A percentile compares a stretch with the other conserved stretches of the same genome.
Conservation (phyloP, 345 rosid genomes). For the Citrus unshiu region DNA sequence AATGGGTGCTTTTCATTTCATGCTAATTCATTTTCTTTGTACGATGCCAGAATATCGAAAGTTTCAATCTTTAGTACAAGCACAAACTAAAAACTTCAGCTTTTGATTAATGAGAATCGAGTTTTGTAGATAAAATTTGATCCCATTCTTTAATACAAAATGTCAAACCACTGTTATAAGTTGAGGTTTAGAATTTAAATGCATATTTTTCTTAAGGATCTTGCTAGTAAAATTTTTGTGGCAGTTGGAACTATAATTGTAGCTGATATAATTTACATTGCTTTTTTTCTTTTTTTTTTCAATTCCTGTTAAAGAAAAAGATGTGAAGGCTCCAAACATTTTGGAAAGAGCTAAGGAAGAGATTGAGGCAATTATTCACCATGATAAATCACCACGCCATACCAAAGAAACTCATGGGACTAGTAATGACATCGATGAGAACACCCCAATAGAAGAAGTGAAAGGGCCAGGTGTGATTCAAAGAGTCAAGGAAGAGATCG, state of each 20-base stretch:
- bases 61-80: not conserved
- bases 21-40: not conserved
- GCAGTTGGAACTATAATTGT: not conserved
- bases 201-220: not conserved
- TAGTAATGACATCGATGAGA: conserved; percentile 39
- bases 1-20: not conserved
- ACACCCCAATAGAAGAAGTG: conserved; percentile 33
- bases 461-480: conserved; percentile 40
- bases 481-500: conserved; percentile 51
- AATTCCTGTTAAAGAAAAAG: conserved; percentile 2
- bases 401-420: conserved; percentile 46
- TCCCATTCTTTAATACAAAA: not conserved
- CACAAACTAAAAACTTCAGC: not conserved
- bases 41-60: not conserved
- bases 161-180: not conserved
- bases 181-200: not conserved
- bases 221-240: not conserved
- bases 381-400: conserved; percentile 29
- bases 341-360: conserved; percentile 48
- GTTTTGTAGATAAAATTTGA: not conserved
- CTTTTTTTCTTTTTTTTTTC: not conserved
- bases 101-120: not conserved
- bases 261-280: not conserved
- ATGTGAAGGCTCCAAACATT: conserved; percentile 37
- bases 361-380: conserved; percentile 33